Percentiles rank a stretch among this genome's conserved stretches.
phyloP scores from a whole-genome alignment of 2,329 filamentous ascomycete species.

The Alternaria sp. region DNA sequence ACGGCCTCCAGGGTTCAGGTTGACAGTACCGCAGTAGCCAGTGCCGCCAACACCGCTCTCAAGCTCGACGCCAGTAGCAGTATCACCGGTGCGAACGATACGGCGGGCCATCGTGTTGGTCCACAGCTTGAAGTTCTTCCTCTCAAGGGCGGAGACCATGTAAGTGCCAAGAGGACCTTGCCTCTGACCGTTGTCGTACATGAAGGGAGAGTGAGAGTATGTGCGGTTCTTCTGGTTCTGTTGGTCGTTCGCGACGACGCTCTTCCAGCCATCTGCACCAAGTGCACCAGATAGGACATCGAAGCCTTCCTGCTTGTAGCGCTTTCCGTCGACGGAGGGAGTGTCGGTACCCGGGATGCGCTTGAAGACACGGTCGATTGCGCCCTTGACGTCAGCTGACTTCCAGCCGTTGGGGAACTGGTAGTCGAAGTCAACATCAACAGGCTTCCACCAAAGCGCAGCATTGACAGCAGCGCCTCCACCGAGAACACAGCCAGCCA shows the following conservation, averaged over 20 bases:
- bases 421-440: constrained; percentile 70
- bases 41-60: constrained; percentile 61
- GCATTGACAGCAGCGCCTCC: constrained; percentile 72
- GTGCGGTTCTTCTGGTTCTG: constrained; percentile 70
- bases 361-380: constrained; percentile 67
- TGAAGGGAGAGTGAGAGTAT: constrained; percentile 69
- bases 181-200: constrained; percentile 70
- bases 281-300: constrained; percentile 67
- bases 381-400: constrained; percentile 64
- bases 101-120: constrained; percentile 70
- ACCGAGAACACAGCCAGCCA: constrained; percentile 74
- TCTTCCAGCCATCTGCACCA: constrained; percentile 65
- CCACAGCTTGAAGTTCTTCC: constrained; percentile 71
- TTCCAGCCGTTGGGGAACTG: constrained; percentile 78
- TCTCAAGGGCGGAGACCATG: constrained; percentile 64
- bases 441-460: constrained; percentile 71
- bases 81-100: constrained; percentile 67
- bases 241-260: constrained; percentile 64
- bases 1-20: constrained; percentile 65
- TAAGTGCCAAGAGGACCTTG: constrained; percentile 76
- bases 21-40: constrained; percentile 66
- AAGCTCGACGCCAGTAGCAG: constrained; percentile 72
- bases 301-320: constrained; percentile 72
- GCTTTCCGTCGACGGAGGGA: constrained; percentile 70
- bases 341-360: constrained; percentile 73